A percentile compares a stretch with the other conserved stretches of the same genome.
Evolutionary conservation across 257 asterid species (phyloP).

Genomic region (Rehmannia glutinosa): DNA sequence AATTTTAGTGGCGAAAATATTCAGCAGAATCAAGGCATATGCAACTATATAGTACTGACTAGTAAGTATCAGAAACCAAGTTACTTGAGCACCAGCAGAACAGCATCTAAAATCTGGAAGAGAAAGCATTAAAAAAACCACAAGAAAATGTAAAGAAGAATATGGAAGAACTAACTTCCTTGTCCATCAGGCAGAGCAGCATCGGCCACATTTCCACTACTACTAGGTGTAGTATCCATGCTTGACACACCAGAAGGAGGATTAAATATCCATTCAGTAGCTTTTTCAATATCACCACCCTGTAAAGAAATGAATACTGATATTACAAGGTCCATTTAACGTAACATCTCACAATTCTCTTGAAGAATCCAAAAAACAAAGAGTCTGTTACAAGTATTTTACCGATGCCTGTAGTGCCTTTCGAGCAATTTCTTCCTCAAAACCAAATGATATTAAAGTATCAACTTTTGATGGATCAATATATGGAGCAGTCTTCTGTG

Average conservation of each 20-base stretch:
- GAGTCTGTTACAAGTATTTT: constrained; percentile 14
- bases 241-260: constrained; percentile 48
- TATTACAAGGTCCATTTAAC: not conserved
- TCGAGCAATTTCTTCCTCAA: constrained; percentile 75
- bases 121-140: not conserved
- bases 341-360: not conserved
- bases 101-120: not conserved
- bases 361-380: not conserved
- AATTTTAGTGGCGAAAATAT: not conserved
- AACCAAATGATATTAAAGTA: constrained; percentile 78
- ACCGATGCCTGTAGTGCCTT: constrained; percentile 87
- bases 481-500: constrained; percentile 29
- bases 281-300: constrained; percentile 91
- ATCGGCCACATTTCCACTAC: constrained; percentile 40
- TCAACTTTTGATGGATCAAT: constrained; percentile 75
- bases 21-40: not conserved
- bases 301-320: constrained; percentile 25
- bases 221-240: constrained; percentile 57
- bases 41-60: not conserved
- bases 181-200: constrained; percentile 80
- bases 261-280: constrained; percentile 92
- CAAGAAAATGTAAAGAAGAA: not conserved
- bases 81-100: not conserved
- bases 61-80: not conserved
- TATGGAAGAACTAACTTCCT: constrained; percentile 71